Evolutionary conservation across 495 filamentous ascomycete species (phyloP), one percentile per base, ranked within the genome.

Genomic region (Hypoxylon fragiforme): DNA sequence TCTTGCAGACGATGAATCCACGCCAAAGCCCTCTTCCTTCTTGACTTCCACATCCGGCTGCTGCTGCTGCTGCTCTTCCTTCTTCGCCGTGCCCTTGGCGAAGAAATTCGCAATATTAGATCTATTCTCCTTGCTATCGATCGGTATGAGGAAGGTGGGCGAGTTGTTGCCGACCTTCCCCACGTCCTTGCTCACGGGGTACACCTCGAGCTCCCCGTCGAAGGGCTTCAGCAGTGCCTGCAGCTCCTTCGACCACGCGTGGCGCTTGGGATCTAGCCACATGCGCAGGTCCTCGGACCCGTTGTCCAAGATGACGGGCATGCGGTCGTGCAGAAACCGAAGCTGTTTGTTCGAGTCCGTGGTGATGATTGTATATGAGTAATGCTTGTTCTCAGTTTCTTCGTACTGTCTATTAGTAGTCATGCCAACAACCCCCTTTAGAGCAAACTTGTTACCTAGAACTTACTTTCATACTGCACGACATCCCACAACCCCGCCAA

Each of bases 111-210:
- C 89, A 67, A 98, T 97, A 53, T 91, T 95, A 31, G 75, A 81
- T 73, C 95, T 96, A 63, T 95, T 95, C 63, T 91, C 88, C 41
- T 79, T 85, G 68, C 87, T 91, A 59, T 84, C 78, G 35, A 96
- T 72, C 0, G 91, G 91, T 1, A 96, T 74, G 31, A 97, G 81
- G 65, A 97, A 96, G 1, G 74, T 77, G 0, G 87, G 83, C 13
- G 85, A 90, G 65, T 95, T 88, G 55, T 96, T 95, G n/a, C 92
- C 91, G 1, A 95, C 94, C 72, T 96, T 97, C 0, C 91, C 91
- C 0, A 98, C 94, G 9, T 94, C 92, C 66, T 89, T 89, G 37
- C 79, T 81, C 1, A 98, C 94, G 11, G 85, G 81, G 66, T 96
- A 97, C 20, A 86, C 83, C 34, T 95, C 92, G 21, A 98, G 70